Evolutionary conservation across 805 yeast genomes (phyloP).

Genomic region (Kodamaea fukazawae): DNA sequence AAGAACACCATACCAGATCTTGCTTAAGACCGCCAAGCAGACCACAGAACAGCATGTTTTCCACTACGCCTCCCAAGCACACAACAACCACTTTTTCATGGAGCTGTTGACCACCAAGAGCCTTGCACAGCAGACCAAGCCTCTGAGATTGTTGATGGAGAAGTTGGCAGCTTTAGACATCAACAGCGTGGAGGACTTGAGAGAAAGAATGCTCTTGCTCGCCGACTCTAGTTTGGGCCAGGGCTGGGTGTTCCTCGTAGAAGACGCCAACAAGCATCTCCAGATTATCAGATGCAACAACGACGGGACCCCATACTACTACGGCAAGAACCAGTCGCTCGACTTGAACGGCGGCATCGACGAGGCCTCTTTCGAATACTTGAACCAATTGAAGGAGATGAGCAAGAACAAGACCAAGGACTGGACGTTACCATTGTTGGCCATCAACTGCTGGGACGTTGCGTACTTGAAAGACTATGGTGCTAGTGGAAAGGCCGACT

Average conservation of each 20-base stretch:
- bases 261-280: conserved; percentile 57
- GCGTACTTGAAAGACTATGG: conserved; percentile 89
- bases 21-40: conserved; percentile 63
- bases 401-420: conserved; percentile 47
- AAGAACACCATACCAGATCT: conserved; percentile 68
- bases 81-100: conserved; percentile 87
- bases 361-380: conserved; percentile 49
- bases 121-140: conserved; percentile 32
- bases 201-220: conserved; percentile 45
- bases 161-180: conserved; percentile 34
- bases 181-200: conserved; percentile 47
- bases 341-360: conserved; percentile 76
- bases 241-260: conserved; percentile 77
- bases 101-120: conserved; percentile 49
- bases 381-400: conserved; percentile 42
- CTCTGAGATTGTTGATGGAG: conserved; percentile 38
- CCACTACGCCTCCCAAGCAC: conserved; percentile 87
- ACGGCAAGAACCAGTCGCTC: conserved; percentile 63
- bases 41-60: conserved; percentile 66
- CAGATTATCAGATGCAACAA: conserved; percentile 57
- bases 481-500: conserved; percentile 64
- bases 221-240: conserved; percentile 58
- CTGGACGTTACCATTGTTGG: conserved; percentile 70
- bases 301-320: conserved; percentile 76
- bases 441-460: conserved; percentile 82